Base-by-base conservation (phyloP, 306 rosid genomes). In the Luffa acutangula region DNA sequence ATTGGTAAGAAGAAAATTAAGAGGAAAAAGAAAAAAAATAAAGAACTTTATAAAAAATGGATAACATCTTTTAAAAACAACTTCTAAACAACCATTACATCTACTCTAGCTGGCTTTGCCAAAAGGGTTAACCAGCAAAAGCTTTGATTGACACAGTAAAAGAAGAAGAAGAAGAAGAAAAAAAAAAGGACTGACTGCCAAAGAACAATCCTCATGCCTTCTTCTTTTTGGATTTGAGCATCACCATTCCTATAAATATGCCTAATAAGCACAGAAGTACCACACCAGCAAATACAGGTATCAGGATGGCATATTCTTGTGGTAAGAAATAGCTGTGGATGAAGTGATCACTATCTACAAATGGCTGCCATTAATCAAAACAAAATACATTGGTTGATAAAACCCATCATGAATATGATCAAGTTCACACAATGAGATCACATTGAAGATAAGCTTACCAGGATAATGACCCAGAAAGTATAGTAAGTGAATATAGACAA, bases 181-280 rank as follows among this genome's bases (percentile, higher is more conserved):
- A 41, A 9, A 10, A 41, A 9, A 9, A 73, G 36, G n/a, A 3
- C 52, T 2, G 10, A 5, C 8, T 21, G 9, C 42, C 46, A n/a
- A 36, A 13, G 37, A 57, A 64, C 5, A 25, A 8, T 31, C 60
- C 71, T 87, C 85, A 92, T 6, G 91, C 95, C 78, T 83, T 90
- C 97, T 95, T 95, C 89, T 80, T 95, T 79, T 93, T 93, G 81
- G 98, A 90, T 91, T 95, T 95, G 78, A 95, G 96, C 94, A 95
- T 93, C 80, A 95, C 97, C 3, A 78, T 81, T 64, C 98, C 97
- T 65, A 95, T 67, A 81, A 92, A 95, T 46, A 91, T 80, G 83
- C 89, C 81, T 57, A 95, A 80, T 83, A 95, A 87, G 89, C 93
- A 91, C 48, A 95, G 87, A 77, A 95, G 88, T 73, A 86, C 90